Conservation (phyloP, 2,329 filamentous ascomycete species). For the Aspergillus arachidicola region DNA sequence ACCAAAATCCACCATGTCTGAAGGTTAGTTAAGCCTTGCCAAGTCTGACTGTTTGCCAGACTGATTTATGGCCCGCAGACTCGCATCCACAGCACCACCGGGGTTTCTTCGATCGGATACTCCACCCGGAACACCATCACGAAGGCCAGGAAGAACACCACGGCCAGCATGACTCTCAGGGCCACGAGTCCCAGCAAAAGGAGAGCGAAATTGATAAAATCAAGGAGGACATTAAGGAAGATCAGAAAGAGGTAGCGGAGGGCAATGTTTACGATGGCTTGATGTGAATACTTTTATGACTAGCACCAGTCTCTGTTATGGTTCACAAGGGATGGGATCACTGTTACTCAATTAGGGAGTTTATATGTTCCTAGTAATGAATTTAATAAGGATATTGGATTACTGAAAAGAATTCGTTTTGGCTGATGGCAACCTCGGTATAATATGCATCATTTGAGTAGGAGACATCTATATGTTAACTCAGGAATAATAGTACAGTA, state of each 20-base stretch:
- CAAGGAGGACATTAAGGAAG: not conserved
- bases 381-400: not conserved
- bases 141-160: not conserved
- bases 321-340: not conserved
- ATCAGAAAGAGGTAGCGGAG: not conserved
- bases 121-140: not conserved
- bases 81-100: not conserved
- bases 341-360: not conserved
- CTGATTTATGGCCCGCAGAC: not conserved
- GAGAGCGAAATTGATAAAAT: not conserved
- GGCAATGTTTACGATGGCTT: not conserved
- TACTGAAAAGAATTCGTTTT: not conserved
- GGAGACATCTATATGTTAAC: not conserved
- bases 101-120: not conserved
- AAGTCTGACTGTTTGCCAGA: no score
- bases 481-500: not conserved
- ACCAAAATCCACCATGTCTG: not conserved
- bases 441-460: not conserved
- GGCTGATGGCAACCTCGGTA: not conserved
- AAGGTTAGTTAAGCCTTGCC: not conserved
- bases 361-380: not conserved
- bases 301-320: not conserved
- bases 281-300: not conserved
- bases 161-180: not conserved
- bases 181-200: not conserved